These are phyloP conservation scores for Podospora fimiseda DNA, from an alignment of 495 filamentous ascomycete genomes.

Conservation along the genomic window DNA sequence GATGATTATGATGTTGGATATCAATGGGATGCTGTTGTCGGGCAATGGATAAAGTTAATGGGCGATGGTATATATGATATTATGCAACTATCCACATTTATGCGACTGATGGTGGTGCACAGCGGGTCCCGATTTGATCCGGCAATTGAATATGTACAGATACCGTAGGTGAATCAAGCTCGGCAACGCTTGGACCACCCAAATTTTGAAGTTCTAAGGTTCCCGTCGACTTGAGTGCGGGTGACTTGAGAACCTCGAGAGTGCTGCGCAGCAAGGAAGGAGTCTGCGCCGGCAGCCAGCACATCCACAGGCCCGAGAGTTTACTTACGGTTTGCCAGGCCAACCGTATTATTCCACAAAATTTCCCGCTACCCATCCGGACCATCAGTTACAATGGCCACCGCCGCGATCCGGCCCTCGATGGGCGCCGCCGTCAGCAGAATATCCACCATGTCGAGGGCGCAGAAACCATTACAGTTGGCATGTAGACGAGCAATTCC, in stretches of 20 bases:
- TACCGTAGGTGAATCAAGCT: too few relatives aligned
- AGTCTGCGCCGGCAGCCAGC: too few relatives aligned
- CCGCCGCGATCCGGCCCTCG: slow-evolving; percentile 37
- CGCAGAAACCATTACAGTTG: neutral
- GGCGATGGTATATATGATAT: too few relatives aligned
- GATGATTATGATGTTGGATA: too few relatives aligned
- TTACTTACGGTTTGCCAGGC: neutral
- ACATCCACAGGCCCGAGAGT: too few relatives aligned
- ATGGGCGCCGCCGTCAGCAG: slow-evolving; percentile 27
- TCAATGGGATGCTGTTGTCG: too few relatives aligned
- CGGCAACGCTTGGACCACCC: slow-evolving; percentile 24
- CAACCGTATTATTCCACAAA: too few relatives aligned
- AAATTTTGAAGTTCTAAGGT: slow-evolving; percentile 22
- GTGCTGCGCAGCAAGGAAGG: neutral
- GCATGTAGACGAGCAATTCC: neutral
- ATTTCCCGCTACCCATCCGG: too few relatives aligned
- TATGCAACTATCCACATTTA: too few relatives aligned
- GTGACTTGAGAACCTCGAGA: slow-evolving; percentile 7
- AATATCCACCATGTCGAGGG: neutral
- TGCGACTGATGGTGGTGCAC: neutral
- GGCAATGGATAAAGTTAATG: too few relatives aligned
- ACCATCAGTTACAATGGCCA: slow-evolving; percentile 33
- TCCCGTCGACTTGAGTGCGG: neutral
- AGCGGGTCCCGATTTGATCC: too few relatives aligned
- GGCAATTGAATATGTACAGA: too few relatives aligned